A percentile compares a stretch with the other conserved stretches of the same genome.
Conservation (phyloP, 345 rosid species). For the Linum usitatissimum region DNA sequence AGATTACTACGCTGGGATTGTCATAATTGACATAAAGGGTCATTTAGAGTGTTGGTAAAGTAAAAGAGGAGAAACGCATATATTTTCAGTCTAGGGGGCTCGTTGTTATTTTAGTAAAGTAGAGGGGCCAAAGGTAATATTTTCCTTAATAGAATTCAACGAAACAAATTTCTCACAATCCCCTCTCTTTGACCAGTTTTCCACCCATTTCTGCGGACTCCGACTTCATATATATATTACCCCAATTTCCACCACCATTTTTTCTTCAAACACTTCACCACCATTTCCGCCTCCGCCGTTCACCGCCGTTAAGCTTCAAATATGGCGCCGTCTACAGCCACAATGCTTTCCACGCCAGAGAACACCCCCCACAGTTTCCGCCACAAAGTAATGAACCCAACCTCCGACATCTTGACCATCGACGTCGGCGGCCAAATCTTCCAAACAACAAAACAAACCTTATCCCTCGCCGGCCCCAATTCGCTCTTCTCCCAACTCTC, state of each 20-base stretch:
- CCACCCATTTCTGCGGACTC: background rate
- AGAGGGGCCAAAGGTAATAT: background rate
- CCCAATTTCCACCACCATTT: background rate
- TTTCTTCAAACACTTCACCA: background rate
- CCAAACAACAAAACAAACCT: constrained; percentile 73
- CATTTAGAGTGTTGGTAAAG: too few species aligned
- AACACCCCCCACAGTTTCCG: background rate
- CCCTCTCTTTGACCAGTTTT: background rate
- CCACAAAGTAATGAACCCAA: background rate
- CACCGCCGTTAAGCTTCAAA: background rate
- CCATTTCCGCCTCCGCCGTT: background rate
- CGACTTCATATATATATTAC: background rate
- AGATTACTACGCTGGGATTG: too few species aligned
- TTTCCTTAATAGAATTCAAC: background rate
- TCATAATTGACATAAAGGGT: too few species aligned
- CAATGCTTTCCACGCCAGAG: background rate
- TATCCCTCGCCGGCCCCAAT: constrained; percentile 46
- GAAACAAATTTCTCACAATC: background rate
- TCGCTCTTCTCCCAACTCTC: constrained; percentile 50
- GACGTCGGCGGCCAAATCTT: constrained; percentile 76
- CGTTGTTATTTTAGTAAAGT: background rate
- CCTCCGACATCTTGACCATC: constrained; percentile 26
- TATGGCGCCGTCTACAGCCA: constrained; percentile 12
- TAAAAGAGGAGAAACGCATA: too few species aligned
- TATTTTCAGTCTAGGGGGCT: background rate